Evolutionary conservation across 2,329 filamentous ascomycete genomes (phyloP).

Genomic region (Clonostachys byssicola): DNA sequence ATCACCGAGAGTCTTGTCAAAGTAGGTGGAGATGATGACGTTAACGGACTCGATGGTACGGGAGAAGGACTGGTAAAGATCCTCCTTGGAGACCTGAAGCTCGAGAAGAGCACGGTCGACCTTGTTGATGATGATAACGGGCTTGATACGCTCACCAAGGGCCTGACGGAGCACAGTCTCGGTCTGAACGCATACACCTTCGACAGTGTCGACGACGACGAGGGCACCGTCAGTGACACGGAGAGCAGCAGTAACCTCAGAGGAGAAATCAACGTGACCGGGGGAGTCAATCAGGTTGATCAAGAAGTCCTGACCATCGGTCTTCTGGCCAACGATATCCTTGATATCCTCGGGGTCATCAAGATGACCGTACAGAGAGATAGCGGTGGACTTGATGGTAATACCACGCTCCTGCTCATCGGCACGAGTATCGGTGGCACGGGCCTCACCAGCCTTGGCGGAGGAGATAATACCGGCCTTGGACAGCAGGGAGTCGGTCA

Average conservation of each 20-base stretch:
- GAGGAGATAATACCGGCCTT: constrained; percentile 99
- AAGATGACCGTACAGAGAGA: constrained; percentile 91
- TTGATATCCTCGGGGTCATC: constrained; percentile 81
- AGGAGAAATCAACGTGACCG: constrained; percentile 99
- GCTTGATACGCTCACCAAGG: constrained; percentile 99
- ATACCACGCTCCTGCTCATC: constrained; percentile 99
- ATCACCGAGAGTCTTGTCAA: constrained; percentile 94
- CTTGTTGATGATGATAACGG: constrained; percentile 99
- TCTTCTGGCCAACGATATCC: constrained; percentile 86
- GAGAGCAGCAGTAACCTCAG: constrained; percentile 97
- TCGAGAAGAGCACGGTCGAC: constrained; percentile 99
- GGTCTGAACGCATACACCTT: constrained; percentile 99
- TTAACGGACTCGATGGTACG: constrained; percentile 99
- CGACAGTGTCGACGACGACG: constrained; percentile 98
- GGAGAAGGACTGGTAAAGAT: constrained; percentile 99
- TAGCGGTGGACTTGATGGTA: constrained; percentile 99
- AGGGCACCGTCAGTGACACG: constrained; percentile 99
- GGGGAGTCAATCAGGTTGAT: constrained; percentile 99
- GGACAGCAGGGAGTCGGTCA: constrained; percentile 98
- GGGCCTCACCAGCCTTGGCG: constrained; percentile 91
- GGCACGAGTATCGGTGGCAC: constrained; percentile 93
- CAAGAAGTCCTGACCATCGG: constrained; percentile 93
- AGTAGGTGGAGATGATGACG: constrained; percentile 99
- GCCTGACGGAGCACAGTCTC: constrained; percentile 99
- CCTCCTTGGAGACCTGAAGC: constrained; percentile 97